Conservation (phyloP, 164 flowering plant genomes). For the Cinnamomum micranthum region DNA sequence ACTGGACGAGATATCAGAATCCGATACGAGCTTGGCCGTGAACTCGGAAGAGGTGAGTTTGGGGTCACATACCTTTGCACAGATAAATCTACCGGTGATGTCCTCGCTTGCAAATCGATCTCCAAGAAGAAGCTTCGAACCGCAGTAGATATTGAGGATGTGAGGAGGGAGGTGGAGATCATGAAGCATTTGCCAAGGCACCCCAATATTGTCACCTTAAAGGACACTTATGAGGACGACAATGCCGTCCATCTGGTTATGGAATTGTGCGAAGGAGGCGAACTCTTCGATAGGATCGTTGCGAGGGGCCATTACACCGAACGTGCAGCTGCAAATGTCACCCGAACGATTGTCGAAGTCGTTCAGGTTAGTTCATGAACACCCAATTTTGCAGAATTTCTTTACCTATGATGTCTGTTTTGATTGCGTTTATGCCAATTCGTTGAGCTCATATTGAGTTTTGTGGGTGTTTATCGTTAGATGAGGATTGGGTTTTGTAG, state of each 20-base stretch:
- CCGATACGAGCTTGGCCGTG: slow-evolving; percentile 65
- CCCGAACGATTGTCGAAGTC: slow-evolving; percentile 78
- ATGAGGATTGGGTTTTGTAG: neutral
- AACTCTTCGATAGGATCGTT: slow-evolving; percentile 82
- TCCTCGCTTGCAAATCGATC: slow-evolving; percentile 75
- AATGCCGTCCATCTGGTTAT: slow-evolving; percentile 79
- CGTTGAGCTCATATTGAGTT: neutral
- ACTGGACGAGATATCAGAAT: slow-evolving; percentile 58
- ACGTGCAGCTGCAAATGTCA: slow-evolving; percentile 75
- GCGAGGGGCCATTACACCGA: slow-evolving; percentile 88
- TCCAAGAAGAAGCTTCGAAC: slow-evolving; percentile 84
- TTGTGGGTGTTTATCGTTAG: neutral
- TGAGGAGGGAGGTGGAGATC: slow-evolving; percentile 80
- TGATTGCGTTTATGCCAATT: neutral
- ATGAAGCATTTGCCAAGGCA: slow-evolving; percentile 79
- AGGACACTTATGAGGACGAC: slow-evolving; percentile 83
- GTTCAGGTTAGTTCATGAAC: slow-evolving; percentile 53
- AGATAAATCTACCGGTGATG: slow-evolving; percentile 46
- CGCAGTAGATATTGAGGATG: slow-evolving; percentile 77
- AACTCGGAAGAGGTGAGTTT: slow-evolving; percentile 85
- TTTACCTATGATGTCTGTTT: neutral
- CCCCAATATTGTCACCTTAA: slow-evolving; percentile 67
- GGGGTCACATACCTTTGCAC: slow-evolving; percentile 81
- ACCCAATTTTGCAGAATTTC: neutral
- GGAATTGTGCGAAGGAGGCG: slow-evolving; percentile 94